Evolutionary conservation across 2,329 filamentous ascomycete species (phyloP), one percentile per base, ranked within the genome.

Genomic region (Diaporthe citri): DNA sequence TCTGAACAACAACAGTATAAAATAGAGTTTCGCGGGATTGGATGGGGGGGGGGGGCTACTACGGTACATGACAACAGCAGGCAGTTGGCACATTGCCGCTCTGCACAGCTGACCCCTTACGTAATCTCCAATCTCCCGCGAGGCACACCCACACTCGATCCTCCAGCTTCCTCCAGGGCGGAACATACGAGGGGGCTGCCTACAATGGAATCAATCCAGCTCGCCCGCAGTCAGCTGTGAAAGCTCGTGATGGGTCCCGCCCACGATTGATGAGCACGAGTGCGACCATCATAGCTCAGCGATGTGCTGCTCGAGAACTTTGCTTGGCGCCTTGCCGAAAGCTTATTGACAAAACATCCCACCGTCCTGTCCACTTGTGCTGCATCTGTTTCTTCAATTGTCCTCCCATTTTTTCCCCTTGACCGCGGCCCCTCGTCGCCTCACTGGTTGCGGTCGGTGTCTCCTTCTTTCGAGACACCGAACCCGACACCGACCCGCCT

Each of bases 51-150:
- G 22, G 20, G 9, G 55, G 20, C 15, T 36, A 39, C 56, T 8
- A 31, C 52, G 51, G 41, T n/a, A 48, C 25, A 46, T 15, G 60
- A 28, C 28, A 34, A 28, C 39, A 7, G 59, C 59, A n/a, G 59
- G 59, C 25, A 10, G 39, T 28, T 62, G 39, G 43, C 43, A 17
- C 39, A 48, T 13, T 64, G 41, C 62, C 62, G 62, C 46, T 36
- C n/a, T 67, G 62, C 62, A 67, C 43, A 48, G 43, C 62, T 67
- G 41, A 48, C 62, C 62, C 62, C 62, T 46, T 67, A 67, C 64
- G 64, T 67, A 67, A 67, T 67, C 46, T 52, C 46, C 64, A 51
- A 67, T 52, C 59, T 64, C 59, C 59, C 59, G 12, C 39, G 59
- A 25, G 39, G 39, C 59, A 48, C 41, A 66, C 48, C 41, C 60